Evolutionary conservation across 208 protist genomes (phyloP).

Genomic region (Leishmania major): DNA sequence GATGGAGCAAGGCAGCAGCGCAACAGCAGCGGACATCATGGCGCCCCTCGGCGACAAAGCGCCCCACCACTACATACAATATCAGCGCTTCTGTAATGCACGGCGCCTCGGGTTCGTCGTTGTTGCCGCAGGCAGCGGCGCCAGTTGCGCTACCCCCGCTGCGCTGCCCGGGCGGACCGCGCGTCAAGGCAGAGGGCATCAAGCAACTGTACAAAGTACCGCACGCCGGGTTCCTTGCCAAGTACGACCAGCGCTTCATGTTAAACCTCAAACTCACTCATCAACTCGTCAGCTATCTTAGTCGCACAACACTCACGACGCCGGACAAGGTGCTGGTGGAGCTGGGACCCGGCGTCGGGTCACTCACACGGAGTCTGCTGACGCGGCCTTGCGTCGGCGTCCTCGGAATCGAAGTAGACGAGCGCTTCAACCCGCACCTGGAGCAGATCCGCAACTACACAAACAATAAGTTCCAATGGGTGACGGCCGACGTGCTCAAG

Average conservation of each 20-base stretch:
- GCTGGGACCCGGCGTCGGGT: conserved; percentile 79
- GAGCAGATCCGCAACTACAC: conserved; percentile 84
- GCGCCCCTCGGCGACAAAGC: not conserved
- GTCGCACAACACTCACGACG: conserved; percentile 66
- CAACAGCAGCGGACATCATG: conserved; percentile 1
- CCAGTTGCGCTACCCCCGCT: conserved; percentile 59
- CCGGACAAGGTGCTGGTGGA: conserved; percentile 85
- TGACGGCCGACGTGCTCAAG: conserved; percentile 82
- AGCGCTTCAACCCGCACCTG: conserved; percentile 81
- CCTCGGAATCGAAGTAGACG: conserved; percentile 80
- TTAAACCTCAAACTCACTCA: conserved; percentile 91
- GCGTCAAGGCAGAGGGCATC: conserved; percentile 75
- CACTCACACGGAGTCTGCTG: conserved; percentile 85
- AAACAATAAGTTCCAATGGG: conserved; percentile 85
- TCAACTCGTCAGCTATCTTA: conserved; percentile 68
- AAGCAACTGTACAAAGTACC: conserved; percentile 90
- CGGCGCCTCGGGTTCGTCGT: conserved; percentile 2
- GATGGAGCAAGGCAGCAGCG: conserved; percentile 18
- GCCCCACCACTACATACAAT: conserved; percentile 27
- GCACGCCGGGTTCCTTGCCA: conserved; percentile 81
- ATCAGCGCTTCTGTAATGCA: conserved; percentile 16
- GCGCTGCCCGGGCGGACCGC: conserved; percentile 82
- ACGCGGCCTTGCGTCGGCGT: conserved; percentile 83
- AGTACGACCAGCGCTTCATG: conserved; percentile 89
- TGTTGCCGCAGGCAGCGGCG: not conserved